phyloP scores from a whole-genome alignment of 257 asterid genomes.

The Solanum infundibuliforme region DNA sequence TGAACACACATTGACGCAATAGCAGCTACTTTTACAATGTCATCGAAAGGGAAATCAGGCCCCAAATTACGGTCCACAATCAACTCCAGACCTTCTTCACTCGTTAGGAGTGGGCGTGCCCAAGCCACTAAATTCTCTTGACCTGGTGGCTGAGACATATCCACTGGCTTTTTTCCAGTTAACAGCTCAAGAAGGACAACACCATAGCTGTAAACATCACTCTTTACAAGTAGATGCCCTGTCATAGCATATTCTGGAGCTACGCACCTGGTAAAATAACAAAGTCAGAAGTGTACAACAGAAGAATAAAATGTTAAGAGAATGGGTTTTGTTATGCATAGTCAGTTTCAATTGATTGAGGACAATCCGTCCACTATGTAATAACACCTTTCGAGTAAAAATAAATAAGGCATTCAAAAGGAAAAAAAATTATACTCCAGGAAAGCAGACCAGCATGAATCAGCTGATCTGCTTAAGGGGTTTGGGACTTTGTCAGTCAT shows the following conservation, averaged over 20 bases:
- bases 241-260: conserved; percentile 98
- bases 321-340: background rate
- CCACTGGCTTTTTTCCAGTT: conserved; percentile 80
- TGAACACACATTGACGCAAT: conserved; percentile 93
- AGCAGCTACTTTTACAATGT: conserved; percentile 80
- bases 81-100: conserved; percentile 42
- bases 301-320: background rate
- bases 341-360: background rate
- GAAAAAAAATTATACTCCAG: background rate
- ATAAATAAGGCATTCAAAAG: background rate
- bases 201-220: conserved; percentile 93
- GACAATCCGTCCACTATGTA: background rate
- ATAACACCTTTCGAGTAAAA: background rate
- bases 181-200: conserved; percentile 98
- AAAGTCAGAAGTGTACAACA: background rate
- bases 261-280: conserved; percentile 48
- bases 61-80: conserved; percentile 52
- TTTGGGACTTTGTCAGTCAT: background rate
- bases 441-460: background rate
- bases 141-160: conserved; percentile 91
- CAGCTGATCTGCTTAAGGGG: background rate
- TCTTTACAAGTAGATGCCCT: conserved; percentile 85
- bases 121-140: conserved; percentile 85
- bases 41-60: conserved; percentile 43
- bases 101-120: conserved; percentile 78